These are phyloP conservation scores for Teunomyces atbi DNA, from an alignment of 805 yeast species.

Conservation along the genomic window DNA sequence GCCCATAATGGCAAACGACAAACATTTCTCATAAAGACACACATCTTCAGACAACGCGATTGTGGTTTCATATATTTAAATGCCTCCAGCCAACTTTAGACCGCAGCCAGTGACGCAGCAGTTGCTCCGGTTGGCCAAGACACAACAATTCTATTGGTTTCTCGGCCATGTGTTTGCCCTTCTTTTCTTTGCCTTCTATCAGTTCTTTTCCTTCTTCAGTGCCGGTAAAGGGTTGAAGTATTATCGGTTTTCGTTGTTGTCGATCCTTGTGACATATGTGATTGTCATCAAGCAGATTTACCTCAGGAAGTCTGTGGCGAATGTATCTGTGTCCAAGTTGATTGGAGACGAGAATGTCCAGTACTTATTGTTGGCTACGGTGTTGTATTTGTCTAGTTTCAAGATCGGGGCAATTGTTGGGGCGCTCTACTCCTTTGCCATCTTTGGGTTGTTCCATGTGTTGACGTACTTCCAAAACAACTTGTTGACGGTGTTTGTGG, in stretches of 20 bases:
- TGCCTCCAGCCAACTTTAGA: slow-evolving; percentile 5
- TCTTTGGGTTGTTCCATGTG: slow-evolving; percentile 38
- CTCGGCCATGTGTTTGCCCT: slow-evolving; percentile 56
- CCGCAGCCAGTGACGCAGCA: slow-evolving; percentile 8
- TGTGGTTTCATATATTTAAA: not conserved
- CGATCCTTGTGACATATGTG: slow-evolving; percentile 57
- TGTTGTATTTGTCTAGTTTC: slow-evolving; percentile 28
- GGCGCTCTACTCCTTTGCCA: slow-evolving; percentile 33
- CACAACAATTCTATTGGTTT: slow-evolving; percentile 72
- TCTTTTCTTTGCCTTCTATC: slow-evolving; percentile 37
- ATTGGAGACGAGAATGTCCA: slow-evolving; percentile 43
- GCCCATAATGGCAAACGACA: not conserved
- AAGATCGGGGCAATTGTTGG: slow-evolving; percentile 37
- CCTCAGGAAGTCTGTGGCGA: slow-evolving; percentile 35
- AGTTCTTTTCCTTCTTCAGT: slow-evolving; percentile 42
- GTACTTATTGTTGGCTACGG: slow-evolving; percentile 32
- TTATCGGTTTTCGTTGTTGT: slow-evolving; percentile 40
- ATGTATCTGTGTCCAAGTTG: slow-evolving; percentile 14
- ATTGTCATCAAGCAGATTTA: slow-evolving; percentile 63
- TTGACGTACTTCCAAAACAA: slow-evolving; percentile 39
- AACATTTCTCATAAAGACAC: not conserved
- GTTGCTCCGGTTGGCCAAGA: slow-evolving; percentile 19
- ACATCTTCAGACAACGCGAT: not conserved
- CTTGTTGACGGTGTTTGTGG: slow-evolving; percentile 21
- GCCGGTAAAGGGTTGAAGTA: slow-evolving; percentile 24